phyloP scores from a whole-genome alignment of 495 filamentous ascomycete genomes.

The Penicillium flavigenum region DNA sequence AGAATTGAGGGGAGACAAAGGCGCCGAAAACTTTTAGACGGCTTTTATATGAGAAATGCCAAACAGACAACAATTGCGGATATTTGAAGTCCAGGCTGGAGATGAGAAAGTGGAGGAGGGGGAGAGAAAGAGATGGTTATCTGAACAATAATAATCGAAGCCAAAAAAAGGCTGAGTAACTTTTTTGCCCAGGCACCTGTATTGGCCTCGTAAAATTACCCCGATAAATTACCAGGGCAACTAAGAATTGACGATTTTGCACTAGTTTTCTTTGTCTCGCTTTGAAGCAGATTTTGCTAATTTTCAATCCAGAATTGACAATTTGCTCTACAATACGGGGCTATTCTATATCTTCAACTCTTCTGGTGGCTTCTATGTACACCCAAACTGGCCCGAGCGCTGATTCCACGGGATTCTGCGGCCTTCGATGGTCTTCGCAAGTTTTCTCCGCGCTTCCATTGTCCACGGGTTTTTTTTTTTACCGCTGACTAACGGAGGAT shows the following conservation, averaged over 20 bases:
- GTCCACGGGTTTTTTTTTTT: slow-evolving; percentile 1
- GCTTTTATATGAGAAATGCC: slow-evolving; percentile 11
- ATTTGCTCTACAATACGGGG: not conserved
- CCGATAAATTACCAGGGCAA: slow-evolving; percentile 25
- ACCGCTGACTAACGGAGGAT: slow-evolving; percentile 12
- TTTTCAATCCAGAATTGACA: not conserved
- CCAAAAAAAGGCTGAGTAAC: slow-evolving; percentile 30
- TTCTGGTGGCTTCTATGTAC: slow-evolving; percentile 30
- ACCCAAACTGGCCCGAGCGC: slow-evolving; percentile 34
- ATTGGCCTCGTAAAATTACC: slow-evolving; percentile 8
- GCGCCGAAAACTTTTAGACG: slow-evolving; percentile 10
- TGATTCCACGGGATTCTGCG: slow-evolving; percentile 33
- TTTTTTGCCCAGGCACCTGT: slow-evolving; percentile 29
- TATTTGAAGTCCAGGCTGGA: slow-evolving; percentile 19
- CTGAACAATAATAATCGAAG: slow-evolving; percentile 27
- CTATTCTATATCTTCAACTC: slow-evolving; percentile 9
- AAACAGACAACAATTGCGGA: slow-evolving; percentile 11
- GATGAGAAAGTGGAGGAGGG: slow-evolving; percentile 10
- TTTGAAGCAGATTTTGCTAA: not conserved
- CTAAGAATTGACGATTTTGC: not conserved
- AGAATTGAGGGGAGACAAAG: slow-evolving; percentile 8
- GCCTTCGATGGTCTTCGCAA: slow-evolving; percentile 37
- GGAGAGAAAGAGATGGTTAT: slow-evolving; percentile 19
- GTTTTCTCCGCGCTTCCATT: slow-evolving; percentile 26
- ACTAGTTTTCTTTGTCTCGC: slow-evolving; percentile 7